Conservation (phyloP, 169 alveolate species). For the Plasmodium billcollinsi region DNA sequence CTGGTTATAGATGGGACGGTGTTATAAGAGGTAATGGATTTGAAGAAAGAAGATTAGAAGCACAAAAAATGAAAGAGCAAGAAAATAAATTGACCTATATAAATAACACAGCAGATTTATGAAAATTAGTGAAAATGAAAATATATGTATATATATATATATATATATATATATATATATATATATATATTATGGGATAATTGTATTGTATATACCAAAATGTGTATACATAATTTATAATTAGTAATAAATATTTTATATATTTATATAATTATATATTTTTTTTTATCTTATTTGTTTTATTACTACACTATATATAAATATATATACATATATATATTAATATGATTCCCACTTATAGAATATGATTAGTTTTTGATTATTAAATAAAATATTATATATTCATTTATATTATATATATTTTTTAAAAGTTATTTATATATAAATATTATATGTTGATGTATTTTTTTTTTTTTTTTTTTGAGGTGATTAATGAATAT, state of each 20-base stretch:
- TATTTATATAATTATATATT: neutral
- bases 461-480: too few species aligned
- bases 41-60: conserved; percentile 89
- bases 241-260: neutral
- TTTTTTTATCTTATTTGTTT: conserved; percentile 1
- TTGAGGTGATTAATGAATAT: too few species aligned
- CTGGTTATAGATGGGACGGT: conserved; percentile 98
- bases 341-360: neutral
- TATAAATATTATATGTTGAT: too few species aligned
- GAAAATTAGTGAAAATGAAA: neutral
- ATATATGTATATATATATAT: too few species aligned
- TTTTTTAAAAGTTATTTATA: too few species aligned
- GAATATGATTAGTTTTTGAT: too few species aligned
- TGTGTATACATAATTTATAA: neutral
- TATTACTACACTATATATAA: neutral
- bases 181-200: too few species aligned
- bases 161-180: too few species aligned
- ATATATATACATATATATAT: neutral
- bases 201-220: neutral
- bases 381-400: too few species aligned
- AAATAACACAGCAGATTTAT: conserved; percentile 31
- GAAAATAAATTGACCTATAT: conserved; percentile 28
- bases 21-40: conserved; percentile 95
- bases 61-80: conserved; percentile 49
- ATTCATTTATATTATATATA: too few species aligned